Base-by-base conservation (phyloP, 2,329 filamentous ascomycete species). In the Colletotrichum navitas region DNA sequence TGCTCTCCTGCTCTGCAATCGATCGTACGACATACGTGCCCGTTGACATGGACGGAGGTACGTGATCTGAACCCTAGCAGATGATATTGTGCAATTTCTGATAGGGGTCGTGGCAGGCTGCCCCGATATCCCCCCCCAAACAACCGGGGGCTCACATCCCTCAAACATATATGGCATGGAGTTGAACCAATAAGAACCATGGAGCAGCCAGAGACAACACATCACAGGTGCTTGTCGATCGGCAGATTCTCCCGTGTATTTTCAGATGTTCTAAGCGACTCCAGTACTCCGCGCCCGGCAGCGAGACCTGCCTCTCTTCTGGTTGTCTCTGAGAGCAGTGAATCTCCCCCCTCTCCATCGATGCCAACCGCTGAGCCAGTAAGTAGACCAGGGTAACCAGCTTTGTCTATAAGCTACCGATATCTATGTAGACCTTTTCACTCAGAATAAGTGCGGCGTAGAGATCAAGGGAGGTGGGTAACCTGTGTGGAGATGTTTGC, bases 11-110 rank as follows among this genome's bases (percentile, higher is more conserved):
- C 34, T n/a, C 52, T 55, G 32, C 7, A 41, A 51, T 64, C 11
- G 41, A 39, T 69, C 54, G 54, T 56, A 64, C 59, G 60, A 69
- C 49, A 8, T 41, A 18, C 18, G 43, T 21, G 18, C 34, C 41
- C 43, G 69, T 55, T 39, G 47, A 26, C 32, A 32, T 43, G 26
- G 41, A 21, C 39, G 1, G 5, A 39, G 12, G n/a, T 2, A 11
- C n/a, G 26, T 16, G 32, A 18, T 34, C 36, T 29, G 39, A 41
- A 29, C 32, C 26, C 32, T 36, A 47, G 34, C 7, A 52, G 49
- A 68, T 39, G 47, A 39, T 63, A 34, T 24, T 21, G 45, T n/a
- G 60, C 47, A 41, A 51, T 52, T 52, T 41, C 24, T 47, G 32
- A 24, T 41, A 63, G 34, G 60, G 34, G 21, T 45, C 10, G 32